Evolutionary conservation across 1,139 yeast species (phyloP).

Genomic region (Starmera stellimalicola): DNA sequence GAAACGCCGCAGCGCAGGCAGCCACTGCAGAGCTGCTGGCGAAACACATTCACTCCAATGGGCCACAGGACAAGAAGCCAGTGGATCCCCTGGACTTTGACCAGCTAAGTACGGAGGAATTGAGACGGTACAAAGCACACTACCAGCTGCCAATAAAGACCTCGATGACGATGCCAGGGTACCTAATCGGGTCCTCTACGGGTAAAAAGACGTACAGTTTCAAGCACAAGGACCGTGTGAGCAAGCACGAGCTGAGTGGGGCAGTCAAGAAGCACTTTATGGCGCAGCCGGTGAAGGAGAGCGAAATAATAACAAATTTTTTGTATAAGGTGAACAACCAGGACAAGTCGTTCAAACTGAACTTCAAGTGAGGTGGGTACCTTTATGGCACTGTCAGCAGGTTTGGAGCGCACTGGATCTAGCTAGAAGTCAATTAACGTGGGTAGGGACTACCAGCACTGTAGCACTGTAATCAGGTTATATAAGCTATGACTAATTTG

Average conservation of each 20-base stretch:
- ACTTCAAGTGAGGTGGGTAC: too few relatives aligned
- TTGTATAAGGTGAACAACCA: slow-evolving; percentile 60
- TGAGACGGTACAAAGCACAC: slow-evolving; percentile 48
- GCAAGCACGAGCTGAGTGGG: slow-evolving; percentile 47
- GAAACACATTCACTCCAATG: slow-evolving; percentile 54
- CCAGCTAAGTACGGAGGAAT: slow-evolving; percentile 38
- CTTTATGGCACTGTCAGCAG: too few relatives aligned
- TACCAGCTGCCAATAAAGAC: slow-evolving; percentile 40
- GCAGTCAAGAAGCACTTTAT: slow-evolving; percentile 55
- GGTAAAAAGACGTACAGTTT: slow-evolving; percentile 55
- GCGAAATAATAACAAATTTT: slow-evolving; percentile 71
- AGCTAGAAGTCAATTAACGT: too few relatives aligned
- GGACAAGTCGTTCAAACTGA: slow-evolving; percentile 19
- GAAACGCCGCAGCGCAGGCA: slow-evolving; percentile 45
- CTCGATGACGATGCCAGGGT: slow-evolving; percentile 49
- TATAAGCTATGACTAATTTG: too few relatives aligned
- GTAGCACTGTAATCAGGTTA: too few relatives aligned
- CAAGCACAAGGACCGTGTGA: slow-evolving; percentile 32
- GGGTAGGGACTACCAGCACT: too few relatives aligned
- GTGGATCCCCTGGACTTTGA: slow-evolving; percentile 54
- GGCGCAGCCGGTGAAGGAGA: slow-evolving; percentile 56
- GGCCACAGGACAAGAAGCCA: slow-evolving; percentile 43
- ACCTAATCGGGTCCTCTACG: slow-evolving; percentile 47
- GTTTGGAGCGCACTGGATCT: too few relatives aligned
- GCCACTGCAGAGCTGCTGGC: slow-evolving; percentile 53